phyloP scores from a whole-genome alignment of 2,329 filamentous ascomycete genomes.

The Beauveria sp. region DNA sequence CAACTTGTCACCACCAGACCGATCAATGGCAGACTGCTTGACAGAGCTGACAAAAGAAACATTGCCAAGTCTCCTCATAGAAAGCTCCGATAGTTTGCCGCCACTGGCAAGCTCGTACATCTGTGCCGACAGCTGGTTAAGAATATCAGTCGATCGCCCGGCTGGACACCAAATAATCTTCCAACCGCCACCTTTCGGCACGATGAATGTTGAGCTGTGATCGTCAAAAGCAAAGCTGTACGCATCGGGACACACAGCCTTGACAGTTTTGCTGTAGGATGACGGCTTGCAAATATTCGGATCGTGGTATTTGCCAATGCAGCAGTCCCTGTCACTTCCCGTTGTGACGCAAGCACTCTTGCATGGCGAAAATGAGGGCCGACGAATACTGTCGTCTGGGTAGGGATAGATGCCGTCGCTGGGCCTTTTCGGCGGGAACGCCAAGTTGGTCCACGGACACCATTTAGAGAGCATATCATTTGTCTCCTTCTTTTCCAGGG shows the following conservation, averaged over 20 bases:
- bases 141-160: constrained; percentile 52
- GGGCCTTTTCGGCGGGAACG: constrained; percentile 58
- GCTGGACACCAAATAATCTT: constrained; percentile 70
- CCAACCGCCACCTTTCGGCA: constrained; percentile 64
- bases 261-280: constrained; percentile 61
- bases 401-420: constrained; percentile 74
- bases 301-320: constrained; percentile 59
- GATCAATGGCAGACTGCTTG: constrained; percentile 1
- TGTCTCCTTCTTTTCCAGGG: constrained; percentile 54
- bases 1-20: neutral
- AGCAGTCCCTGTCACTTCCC: constrained; percentile 62
- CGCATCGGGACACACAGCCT: constrained; percentile 72
- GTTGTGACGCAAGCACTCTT: constrained; percentile 68
- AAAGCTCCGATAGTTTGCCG: constrained; percentile 28
- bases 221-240: constrained; percentile 69
- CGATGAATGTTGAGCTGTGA: constrained; percentile 50
- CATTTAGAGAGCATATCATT: constrained; percentile 53
- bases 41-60: constrained; percentile 28
- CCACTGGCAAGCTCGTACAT: constrained; percentile 38
- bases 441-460: constrained; percentile 76
- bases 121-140: constrained; percentile 42
- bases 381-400: constrained; percentile 64
- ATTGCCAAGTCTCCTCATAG: constrained; percentile 25
- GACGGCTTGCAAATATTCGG: constrained; percentile 58
- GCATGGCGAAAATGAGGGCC: constrained; percentile 70